Evolutionary conservation across 2,329 filamentous ascomycete species (phyloP).

Genomic region (Ophiostoma fasciatum): DNA sequence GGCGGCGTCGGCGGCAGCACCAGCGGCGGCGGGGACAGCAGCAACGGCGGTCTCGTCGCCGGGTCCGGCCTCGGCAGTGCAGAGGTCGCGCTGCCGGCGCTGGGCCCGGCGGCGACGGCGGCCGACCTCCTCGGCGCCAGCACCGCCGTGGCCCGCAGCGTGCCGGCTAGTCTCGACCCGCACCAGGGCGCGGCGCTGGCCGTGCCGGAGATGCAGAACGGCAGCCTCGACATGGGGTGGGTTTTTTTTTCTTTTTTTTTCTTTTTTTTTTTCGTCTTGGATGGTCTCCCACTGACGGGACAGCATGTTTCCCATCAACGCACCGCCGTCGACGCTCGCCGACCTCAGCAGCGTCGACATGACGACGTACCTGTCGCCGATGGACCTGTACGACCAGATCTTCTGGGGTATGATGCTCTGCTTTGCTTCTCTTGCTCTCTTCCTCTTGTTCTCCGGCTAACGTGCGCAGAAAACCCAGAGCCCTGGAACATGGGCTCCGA

Average conservation of each 20-base stretch:
- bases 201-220: constrained; percentile 52
- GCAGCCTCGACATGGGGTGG: constrained; percentile 17
- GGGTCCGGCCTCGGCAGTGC: no score
- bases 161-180: constrained; percentile 26
- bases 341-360: constrained; percentile 37
- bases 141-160: neutral
- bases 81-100: no score
- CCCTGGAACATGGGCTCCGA: constrained; percentile 42
- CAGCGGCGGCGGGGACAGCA: no score
- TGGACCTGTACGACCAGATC: constrained; percentile 54
- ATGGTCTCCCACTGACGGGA: no score
- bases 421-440: neutral
- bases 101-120: no score
- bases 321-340: constrained; percentile 22
- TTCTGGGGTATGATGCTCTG: constrained; percentile 42
- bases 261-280: neutral
- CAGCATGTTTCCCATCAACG: constrained; percentile 20
- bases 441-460: neutral
- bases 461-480: constrained; percentile 37
- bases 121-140: neutral
- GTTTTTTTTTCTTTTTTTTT: neutral
- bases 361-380: constrained; percentile 45
- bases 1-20: no score
- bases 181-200: constrained; percentile 48
- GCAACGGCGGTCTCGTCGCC: no score